phyloP scores from a whole-genome alignment of 768 basidiomycete species.

The Candolleomyces efflorescens region DNA sequence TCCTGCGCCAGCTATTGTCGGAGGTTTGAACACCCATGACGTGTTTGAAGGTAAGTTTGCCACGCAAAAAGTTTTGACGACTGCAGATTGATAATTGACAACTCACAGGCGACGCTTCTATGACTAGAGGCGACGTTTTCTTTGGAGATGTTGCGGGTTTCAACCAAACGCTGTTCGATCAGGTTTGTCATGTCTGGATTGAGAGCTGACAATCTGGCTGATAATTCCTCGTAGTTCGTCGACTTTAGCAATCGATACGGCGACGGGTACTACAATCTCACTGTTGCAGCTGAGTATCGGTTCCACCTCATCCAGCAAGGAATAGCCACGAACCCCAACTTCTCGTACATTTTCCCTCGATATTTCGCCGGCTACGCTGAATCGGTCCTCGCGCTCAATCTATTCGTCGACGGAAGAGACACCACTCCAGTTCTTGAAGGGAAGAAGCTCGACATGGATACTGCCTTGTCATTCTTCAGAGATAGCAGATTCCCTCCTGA shows the following conservation, averaged over 20 bases:
- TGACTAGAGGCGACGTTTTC: slow-evolving; percentile 10
- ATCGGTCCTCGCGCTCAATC: slow-evolving; percentile 10
- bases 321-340: slow-evolving; percentile 16
- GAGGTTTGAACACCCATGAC: slow-evolving; percentile 14
- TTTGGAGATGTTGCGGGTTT: slow-evolving; percentile 19
- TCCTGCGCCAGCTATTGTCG: slow-evolving; percentile 13
- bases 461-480: slow-evolving; percentile 15
- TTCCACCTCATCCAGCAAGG: slow-evolving; percentile 16
- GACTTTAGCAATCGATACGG: slow-evolving; percentile 14
- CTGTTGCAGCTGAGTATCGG: slow-evolving; percentile 13
- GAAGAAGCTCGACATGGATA: slow-evolving; percentile 9
- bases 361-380: slow-evolving; percentile 13
- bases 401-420: slow-evolving; percentile 17
- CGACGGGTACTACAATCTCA: slow-evolving; percentile 16
- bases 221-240: slow-evolving; percentile 12
- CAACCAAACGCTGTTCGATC: slow-evolving; percentile 18
- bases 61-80: no score
- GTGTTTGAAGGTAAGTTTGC: no score
- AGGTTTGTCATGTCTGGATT: slow-evolving; percentile 5
- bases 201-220: background rate
- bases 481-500: slow-evolving; percentile 14
- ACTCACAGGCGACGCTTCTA: background rate
- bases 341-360: slow-evolving; percentile 11
- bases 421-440: background rate
- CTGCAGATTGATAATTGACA: no score